phyloP scores from a whole-genome alignment of 164 flowering plant genomes.

The Magnolia kwangsiensis region DNA sequence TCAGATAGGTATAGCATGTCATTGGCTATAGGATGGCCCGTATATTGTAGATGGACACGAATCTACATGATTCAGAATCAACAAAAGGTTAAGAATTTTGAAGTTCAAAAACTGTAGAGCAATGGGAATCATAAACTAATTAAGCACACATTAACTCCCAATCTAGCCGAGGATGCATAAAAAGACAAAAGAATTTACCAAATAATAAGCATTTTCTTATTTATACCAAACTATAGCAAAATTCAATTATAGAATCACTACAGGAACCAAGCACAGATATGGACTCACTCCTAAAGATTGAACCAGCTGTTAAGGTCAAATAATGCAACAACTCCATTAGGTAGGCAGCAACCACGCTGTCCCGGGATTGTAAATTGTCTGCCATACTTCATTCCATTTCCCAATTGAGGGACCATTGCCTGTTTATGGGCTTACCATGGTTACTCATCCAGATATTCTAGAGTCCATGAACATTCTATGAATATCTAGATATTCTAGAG shows the following conservation, averaged over 20 bases:
- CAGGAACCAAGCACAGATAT: no score
- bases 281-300: no score
- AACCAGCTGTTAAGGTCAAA: neutral
- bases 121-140: neutral
- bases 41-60: conserved; percentile 76
- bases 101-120: neutral
- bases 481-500: no score
- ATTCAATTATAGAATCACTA: no score
- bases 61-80: conserved; percentile 40
- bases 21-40: conserved; percentile 92
- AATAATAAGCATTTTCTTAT: neutral
- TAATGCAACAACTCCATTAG: neutral
- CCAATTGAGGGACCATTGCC: no score
- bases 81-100: neutral
- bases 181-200: neutral
- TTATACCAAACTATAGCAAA: no score
- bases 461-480: no score
- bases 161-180: neutral
- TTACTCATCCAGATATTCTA: no score
- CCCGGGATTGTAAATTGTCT: neutral
- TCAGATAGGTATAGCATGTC: conserved; percentile 72
- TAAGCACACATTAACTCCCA: no score
- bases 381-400: no score
- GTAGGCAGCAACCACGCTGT: neutral
- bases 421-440: no score